phyloP scores from a whole-genome alignment of 163 green algal genomes.

The Chloroidium sp. region DNA sequence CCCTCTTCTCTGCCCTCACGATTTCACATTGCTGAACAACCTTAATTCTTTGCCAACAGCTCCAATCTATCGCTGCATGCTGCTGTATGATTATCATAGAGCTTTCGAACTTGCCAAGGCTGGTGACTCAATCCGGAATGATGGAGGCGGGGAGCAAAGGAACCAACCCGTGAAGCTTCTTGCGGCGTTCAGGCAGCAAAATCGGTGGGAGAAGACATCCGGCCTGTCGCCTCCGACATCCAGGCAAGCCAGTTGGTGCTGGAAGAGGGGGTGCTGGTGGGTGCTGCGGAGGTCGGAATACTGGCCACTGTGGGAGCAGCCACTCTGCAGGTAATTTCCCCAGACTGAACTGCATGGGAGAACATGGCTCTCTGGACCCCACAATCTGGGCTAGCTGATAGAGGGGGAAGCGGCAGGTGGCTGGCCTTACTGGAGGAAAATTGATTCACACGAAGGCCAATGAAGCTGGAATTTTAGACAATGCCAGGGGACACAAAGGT shows the following conservation, averaged over 20 bases:
- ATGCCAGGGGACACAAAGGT: too few relatives aligned
- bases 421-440: too few relatives aligned
- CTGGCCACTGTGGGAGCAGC: constrained; percentile 77
- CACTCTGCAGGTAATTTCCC: constrained; percentile 26
- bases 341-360: too few relatives aligned
- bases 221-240: constrained; percentile 75
- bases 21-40: too few relatives aligned
- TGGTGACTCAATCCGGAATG: not conserved
- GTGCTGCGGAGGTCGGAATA: constrained; percentile 72
- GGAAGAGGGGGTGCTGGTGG: constrained; percentile 45
- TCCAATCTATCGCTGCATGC: not conserved
- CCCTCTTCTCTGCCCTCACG: not conserved
- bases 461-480: too few relatives aligned
- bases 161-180: not conserved
- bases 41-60: too few relatives aligned
- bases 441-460: too few relatives aligned
- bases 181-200: constrained; percentile 25
- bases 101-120: constrained; percentile 1
- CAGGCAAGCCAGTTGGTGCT: constrained; percentile 59
- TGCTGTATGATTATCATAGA: not conserved
- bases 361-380: too few relatives aligned
- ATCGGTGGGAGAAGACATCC: constrained; percentile 65
- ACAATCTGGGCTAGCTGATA: too few relatives aligned
- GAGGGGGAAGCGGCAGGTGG: too few relatives aligned
- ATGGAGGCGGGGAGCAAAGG: not conserved